Percentiles rank a stretch among this genome's conserved stretches.
These are phyloP conservation scores for Diospyros kaki DNA, from an alignment of 148 eudicot genomes.

Conservation along the genomic window DNA sequence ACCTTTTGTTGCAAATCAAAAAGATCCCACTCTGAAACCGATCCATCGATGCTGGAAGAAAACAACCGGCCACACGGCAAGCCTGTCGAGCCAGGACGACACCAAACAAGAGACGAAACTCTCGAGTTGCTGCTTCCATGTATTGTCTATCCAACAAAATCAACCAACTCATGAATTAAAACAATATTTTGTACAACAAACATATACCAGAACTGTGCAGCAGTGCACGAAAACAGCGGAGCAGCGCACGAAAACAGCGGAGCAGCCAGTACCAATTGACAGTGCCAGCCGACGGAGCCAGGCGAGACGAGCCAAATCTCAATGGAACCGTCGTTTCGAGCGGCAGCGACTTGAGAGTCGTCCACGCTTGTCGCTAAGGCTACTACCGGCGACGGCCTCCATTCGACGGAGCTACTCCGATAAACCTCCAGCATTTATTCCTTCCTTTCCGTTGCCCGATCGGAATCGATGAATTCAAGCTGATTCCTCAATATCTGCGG, in stretches of 20 bases:
- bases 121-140: constrained; percentile 65
- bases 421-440: too few species aligned
- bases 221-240: not conserved
- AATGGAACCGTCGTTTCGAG: constrained; percentile 82
- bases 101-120: constrained; percentile 81
- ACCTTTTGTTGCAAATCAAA: constrained; percentile 70
- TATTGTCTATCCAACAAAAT: constrained; percentile 46
- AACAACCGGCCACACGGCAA: constrained; percentile 53
- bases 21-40: constrained; percentile 89
- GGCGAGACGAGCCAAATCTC: constrained; percentile 99
- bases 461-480: too few species aligned
- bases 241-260: too few species aligned
- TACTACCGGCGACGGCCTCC: constrained; percentile 70
- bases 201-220: not conserved
- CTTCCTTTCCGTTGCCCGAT: too few species aligned
- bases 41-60: constrained; percentile 85
- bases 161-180: constrained; percentile 1
- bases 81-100: constrained; percentile 34
- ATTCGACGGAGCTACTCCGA: constrained; percentile 37
- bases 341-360: constrained; percentile 81
- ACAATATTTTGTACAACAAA: not conserved
- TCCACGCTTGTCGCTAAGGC: constrained; percentile 82
- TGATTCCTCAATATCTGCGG: too few species aligned
- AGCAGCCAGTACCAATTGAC: constrained; percentile 59
- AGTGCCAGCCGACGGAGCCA: constrained; percentile 93